phyloP scores from a whole-genome alignment of 331 rosid genomes.

The Quercus lobata region DNA sequence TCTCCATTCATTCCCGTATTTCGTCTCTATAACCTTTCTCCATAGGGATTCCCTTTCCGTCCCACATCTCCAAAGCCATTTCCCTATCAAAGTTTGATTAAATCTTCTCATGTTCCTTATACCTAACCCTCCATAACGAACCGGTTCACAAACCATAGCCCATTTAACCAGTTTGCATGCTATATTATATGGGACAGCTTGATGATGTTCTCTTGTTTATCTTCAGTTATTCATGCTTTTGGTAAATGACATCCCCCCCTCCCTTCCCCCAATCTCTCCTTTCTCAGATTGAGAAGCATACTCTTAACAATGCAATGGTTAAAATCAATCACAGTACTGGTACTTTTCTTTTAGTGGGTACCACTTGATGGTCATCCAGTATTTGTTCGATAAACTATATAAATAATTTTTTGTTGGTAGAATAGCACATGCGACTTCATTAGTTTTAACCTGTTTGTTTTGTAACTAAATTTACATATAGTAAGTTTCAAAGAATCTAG shows the following conservation, averaged over 20 bases:
- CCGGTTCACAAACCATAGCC: no score
- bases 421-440: neutral
- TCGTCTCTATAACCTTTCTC: no score
- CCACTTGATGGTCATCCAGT: neutral
- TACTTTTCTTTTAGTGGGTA: neutral
- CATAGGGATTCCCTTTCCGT: no score
- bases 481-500: neutral
- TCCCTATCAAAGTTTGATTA: no score
- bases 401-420: no score
- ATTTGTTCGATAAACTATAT: neutral
- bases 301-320: neutral
- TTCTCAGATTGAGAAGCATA: neutral
- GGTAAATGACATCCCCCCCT: no score
- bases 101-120: no score
- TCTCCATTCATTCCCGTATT: no score
- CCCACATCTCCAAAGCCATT: no score
- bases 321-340: neutral
- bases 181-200: neutral
- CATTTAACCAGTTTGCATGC: no score
- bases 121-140: no score
- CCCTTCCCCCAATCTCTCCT: neutral
- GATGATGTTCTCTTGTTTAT: neutral
- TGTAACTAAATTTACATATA: neutral
- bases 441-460: neutral
- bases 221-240: neutral